Percentiles rank a stretch among this genome's conserved stretches.
phyloP scores from a whole-genome alignment of 202 grass and related monocot genomes.

The Digitaria exilis region DNA sequence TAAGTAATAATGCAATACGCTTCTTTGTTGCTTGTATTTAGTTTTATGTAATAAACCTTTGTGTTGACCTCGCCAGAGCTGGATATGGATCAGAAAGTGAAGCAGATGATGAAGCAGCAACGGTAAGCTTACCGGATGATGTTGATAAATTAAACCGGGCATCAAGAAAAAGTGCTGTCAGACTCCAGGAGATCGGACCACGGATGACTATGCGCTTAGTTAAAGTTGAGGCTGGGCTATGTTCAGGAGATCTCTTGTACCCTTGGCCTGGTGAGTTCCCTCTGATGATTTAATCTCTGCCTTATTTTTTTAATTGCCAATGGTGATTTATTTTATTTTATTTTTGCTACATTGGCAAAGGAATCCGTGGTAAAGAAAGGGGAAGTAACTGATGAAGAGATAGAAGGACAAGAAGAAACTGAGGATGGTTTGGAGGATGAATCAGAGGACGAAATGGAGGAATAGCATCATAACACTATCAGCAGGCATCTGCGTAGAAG shows the following conservation, averaged over 20 bases:
- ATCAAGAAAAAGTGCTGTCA: slow-evolving; percentile 82
- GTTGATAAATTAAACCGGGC: slow-evolving; percentile 71
- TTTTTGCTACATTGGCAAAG: slow-evolving; percentile 23
- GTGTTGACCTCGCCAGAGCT: slow-evolving; percentile 47
- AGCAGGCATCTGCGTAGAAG: neutral
- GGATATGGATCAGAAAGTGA: slow-evolving; percentile 95
- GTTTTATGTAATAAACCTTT: slow-evolving; percentile 16
- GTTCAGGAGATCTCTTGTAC: slow-evolving; percentile 78
- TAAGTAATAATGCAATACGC: neutral
- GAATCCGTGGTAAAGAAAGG: neutral
- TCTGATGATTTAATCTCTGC: neutral
- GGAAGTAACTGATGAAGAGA: slow-evolving; percentile 24
- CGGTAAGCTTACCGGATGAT: slow-evolving; percentile 66
- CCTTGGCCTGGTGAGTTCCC: slow-evolving; percentile 57
- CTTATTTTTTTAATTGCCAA: neutral
- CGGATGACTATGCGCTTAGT: slow-evolving; percentile 74
- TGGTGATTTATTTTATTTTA: neutral
- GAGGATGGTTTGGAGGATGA: neutral
- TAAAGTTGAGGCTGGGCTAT: slow-evolving; percentile 84
- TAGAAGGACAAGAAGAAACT: neutral
- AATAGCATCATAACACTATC: neutral
- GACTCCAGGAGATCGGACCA: slow-evolving; percentile 88
- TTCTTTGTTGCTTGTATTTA: neutral
- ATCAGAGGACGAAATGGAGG: neutral
- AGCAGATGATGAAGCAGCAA: slow-evolving; percentile 88